Evolutionary conservation across 768 basidiomycete genomes (phyloP), one percentile per base, ranked within the genome.

Genomic region (Crucibulum laeve): DNA sequence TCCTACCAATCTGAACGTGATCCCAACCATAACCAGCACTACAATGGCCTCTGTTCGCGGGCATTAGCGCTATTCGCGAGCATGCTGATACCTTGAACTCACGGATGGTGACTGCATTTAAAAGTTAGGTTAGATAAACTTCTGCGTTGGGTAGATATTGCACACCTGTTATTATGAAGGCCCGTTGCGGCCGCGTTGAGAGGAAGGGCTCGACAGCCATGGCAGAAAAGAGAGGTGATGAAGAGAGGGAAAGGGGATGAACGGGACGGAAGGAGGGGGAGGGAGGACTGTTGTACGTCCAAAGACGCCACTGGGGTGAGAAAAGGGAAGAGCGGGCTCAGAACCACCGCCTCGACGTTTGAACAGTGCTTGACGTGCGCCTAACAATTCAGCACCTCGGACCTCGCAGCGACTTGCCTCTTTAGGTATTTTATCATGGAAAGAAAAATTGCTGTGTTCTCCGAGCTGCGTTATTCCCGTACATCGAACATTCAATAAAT

Each of bases 191-290:
- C 47, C 76, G 71, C 11, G 88, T 89, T 15, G 79, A 79, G 42
- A 91, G 64, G 40, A 91, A 72, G 18, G 78, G 77, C 68, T 87
- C 83, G 36, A 81, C 70, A 41, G 80, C 77, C 87, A 89, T 91
- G 50, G 48, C 62, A 40, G 30, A 40, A 42, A 39, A 23, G 33
- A 43, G 38, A 30, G 30, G 24, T 23, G 33, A 38, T 19, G 22
- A 32, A 36, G 25, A 26, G 19, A 37, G 35, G 19, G 35, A 41
- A 46, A 22, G 40, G 22, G 21, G 28, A 23, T 28, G 50, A 40
- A 35, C 43, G 33, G 23, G 38, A 25, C 28, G 43, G 47, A 37
- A 48, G 47, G 35, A 34, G 44, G 33, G 44, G 38, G 19, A 35
- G 44, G 45, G 38, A 40, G 41, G 34, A 48, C 32, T 10, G 21